These are phyloP conservation scores for Lyophyllum semitale DNA, from an alignment of 768 basidiomycete genomes.

Conservation along the genomic window DNA sequence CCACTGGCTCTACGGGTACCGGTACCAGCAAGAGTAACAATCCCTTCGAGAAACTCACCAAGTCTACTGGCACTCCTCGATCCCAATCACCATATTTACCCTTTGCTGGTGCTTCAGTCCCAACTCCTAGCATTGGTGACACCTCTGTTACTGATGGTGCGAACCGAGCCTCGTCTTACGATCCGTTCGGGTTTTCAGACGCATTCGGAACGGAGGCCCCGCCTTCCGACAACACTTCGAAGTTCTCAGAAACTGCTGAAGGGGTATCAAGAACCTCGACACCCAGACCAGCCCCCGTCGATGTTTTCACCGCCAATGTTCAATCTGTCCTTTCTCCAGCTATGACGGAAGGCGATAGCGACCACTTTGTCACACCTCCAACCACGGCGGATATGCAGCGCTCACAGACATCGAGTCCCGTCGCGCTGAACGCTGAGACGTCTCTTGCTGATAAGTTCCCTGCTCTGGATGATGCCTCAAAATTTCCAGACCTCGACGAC, in stretches of 20 bases:
- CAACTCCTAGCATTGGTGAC: slow-evolving; percentile 35
- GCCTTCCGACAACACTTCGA: background rate
- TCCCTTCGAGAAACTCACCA: slow-evolving; percentile 79
- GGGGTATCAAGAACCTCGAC: slow-evolving; percentile 5
- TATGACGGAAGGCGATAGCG: slow-evolving; percentile 41
- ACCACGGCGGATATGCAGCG: slow-evolving; percentile 34
- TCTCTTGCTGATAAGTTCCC: slow-evolving; percentile 24
- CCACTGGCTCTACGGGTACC: slow-evolving; percentile 39
- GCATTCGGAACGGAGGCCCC: slow-evolving; percentile 24
- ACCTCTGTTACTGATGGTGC: slow-evolving; percentile 20
- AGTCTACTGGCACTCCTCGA: slow-evolving; percentile 46
- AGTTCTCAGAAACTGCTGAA: background rate
- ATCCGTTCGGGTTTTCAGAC: slow-evolving; percentile 57
- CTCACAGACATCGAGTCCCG: slow-evolving; percentile 18
- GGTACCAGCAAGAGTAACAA: slow-evolving; percentile 76
- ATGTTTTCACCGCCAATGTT: slow-evolving; percentile 15
- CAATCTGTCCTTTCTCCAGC: slow-evolving; percentile 16
- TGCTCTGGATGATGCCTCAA: slow-evolving; percentile 37
- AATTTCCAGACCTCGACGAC: slow-evolving; percentile 41
- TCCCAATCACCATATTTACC: slow-evolving; percentile 65
- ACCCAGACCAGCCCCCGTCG: slow-evolving; percentile 18
- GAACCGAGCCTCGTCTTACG: slow-evolving; percentile 29
- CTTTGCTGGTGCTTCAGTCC: slow-evolving; percentile 38
- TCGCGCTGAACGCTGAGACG: slow-evolving; percentile 12
- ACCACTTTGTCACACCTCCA: slow-evolving; percentile 64